A percentile compares a stretch with the other conserved stretches of the same genome.
phyloP scores from a whole-genome alignment of 169 alveolate species.

The Eimeria necatrix region DNA sequence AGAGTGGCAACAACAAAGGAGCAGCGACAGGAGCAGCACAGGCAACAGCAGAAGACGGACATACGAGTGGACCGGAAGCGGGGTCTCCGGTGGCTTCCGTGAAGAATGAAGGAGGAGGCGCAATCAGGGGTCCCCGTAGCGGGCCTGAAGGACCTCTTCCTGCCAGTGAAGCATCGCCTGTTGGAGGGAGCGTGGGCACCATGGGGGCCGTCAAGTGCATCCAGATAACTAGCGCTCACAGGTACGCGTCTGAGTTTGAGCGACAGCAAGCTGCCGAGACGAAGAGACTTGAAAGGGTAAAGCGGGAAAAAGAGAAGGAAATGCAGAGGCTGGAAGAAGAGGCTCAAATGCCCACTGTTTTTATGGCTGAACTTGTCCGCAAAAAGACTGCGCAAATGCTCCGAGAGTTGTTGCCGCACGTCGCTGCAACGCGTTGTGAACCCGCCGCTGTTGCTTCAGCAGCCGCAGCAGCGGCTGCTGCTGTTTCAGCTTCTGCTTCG shows the following conservation, averaged over 20 bases:
- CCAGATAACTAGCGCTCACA: constrained; percentile 68
- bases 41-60: not conserved
- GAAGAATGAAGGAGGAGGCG: too few species aligned
- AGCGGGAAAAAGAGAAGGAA: constrained; percentile 44
- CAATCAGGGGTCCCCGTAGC: not conserved
- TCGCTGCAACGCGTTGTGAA: not conserved
- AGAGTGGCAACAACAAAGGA: not conserved
- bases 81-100: not conserved
- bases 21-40: constrained; percentile 41
- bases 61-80: not conserved
- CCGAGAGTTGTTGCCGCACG: constrained; percentile 40
- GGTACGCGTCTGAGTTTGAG: constrained; percentile 68
- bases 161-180: not conserved
- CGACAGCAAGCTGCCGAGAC: constrained; percentile 55
- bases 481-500: not conserved
- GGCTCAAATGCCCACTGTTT: constrained; percentile 63
- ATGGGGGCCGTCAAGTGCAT: not conserved
- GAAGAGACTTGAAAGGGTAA: constrained; percentile 10
- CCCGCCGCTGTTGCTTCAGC: constrained; percentile 17
- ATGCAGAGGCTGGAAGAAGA: constrained; percentile 7
- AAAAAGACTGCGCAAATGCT: not conserved
- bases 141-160: not conserved
- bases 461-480: not conserved
- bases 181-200: not conserved
- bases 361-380: constrained; percentile 68